Evolutionary conservation across 176 grass and related monocot species (phyloP).

Genomic region (Themeda triandra): DNA sequence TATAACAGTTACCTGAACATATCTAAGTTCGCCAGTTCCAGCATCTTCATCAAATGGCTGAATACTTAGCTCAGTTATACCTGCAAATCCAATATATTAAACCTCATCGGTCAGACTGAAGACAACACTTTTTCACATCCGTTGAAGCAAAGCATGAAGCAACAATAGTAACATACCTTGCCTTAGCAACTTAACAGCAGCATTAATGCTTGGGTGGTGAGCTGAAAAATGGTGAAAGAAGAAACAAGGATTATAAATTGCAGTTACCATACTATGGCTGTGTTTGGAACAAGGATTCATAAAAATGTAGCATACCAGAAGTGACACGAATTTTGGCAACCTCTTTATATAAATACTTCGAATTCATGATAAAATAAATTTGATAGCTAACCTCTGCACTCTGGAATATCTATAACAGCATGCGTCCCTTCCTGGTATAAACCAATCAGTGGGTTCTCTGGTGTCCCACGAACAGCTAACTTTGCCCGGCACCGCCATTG

Average conservation of each 20-base stretch:
- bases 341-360: neutral
- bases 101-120: neutral
- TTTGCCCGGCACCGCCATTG: constrained; percentile 97
- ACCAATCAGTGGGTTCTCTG: constrained; percentile 65
- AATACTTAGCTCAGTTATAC: constrained; percentile 86
- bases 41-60: constrained; percentile 77
- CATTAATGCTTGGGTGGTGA: constrained; percentile 93
- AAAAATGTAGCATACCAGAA: neutral
- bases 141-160: constrained; percentile 15
- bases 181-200: constrained; percentile 75
- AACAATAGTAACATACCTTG: constrained; percentile 43
- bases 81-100: constrained; percentile 42
- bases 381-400: constrained; percentile 64
- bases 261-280: neutral
- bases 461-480: constrained; percentile 79
- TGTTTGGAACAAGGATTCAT: neutral
- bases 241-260: constrained; percentile 15
- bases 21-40: constrained; percentile 81
- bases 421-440: constrained; percentile 97
- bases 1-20: constrained; percentile 72
- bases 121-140: neutral
- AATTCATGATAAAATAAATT: neutral
- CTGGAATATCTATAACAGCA: constrained; percentile 70
- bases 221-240: constrained; percentile 43
- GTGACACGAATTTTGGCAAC: neutral